Percentiles rank a stretch among this genome's conserved stretches.
Conservation (phyloP, 2,329 filamentous ascomycete species). For the Alternaria sp. region DNA sequence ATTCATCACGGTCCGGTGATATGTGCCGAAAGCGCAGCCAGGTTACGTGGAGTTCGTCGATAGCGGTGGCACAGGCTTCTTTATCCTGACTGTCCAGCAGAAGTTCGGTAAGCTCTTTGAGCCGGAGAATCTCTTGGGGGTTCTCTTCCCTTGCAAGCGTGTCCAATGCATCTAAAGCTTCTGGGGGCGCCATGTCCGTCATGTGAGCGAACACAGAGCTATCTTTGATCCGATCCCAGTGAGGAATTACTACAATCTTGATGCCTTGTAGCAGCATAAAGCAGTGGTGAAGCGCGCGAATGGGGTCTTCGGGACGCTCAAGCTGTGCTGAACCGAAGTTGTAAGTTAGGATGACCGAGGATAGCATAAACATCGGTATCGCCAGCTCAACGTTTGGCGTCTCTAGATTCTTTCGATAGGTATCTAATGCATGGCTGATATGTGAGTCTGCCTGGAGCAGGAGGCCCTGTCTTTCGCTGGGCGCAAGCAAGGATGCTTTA, state of each 20-base stretch:
- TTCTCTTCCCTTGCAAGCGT: constrained; percentile 21
- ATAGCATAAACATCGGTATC: constrained; percentile 43
- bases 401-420: constrained; percentile 34
- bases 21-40: constrained; percentile 30
- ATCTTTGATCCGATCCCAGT: constrained; percentile 31
- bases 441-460: constrained; percentile 39
- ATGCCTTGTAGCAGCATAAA: constrained; percentile 41
- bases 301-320: constrained; percentile 38
- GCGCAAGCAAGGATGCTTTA: constrained; percentile 30
- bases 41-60: constrained; percentile 32
- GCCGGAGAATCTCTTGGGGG: constrained; percentile 29
- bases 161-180: constrained; percentile 22
- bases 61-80: constrained; percentile 32
- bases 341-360: constrained; percentile 38
- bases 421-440: constrained; percentile 35
- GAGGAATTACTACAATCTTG: constrained; percentile 33
- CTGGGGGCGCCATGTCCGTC: constrained; percentile 19
- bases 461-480: constrained; percentile 30
- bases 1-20: constrained; percentile 30
- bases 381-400: constrained; percentile 29
- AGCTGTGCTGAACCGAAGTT: constrained; percentile 40
- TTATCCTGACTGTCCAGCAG: constrained; percentile 29
- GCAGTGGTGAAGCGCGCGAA: constrained; percentile 39
- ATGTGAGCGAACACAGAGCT: constrained; percentile 27
- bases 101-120: constrained; percentile 35